Evolutionary conservation across 257 asterid genomes (phyloP), one percentile per base, ranked within the genome.

Genomic region (Lycium barbarum): DNA sequence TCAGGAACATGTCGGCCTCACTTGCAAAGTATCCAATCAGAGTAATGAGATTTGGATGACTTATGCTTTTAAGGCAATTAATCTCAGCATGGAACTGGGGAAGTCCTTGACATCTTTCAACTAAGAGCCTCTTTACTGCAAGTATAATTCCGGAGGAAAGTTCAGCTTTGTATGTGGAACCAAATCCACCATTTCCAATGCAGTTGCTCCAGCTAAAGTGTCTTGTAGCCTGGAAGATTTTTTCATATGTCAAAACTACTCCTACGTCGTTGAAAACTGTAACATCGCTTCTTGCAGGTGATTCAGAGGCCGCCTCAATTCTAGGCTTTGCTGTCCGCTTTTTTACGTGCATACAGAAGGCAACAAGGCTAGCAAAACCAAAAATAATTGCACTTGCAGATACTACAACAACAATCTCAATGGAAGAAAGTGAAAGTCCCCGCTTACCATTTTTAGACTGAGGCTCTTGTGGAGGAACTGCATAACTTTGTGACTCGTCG

Each of bases 151-250:
- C 98, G 0, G 98, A 94, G 3, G 99, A 91, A 12, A 96, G 88
- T 87, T 95, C 98, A 15, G 97, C 99, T 85, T 94, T 96, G 92
- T 91, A 95, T 4, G 99, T 96, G 4, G 98, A 93, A 40, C 98
- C 99, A 73, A 96, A 96, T 17, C 98, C 98, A 22, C 98, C 98
- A 33, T 89, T 93, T 38, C 99, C 99, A 0, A 96, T 95, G 87
- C 99, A 94, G 85, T 94, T 93, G 83, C 91, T 92, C 3, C 97
- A 97, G 14, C 92, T 94, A 83, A 95, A 95, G 81, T 92, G 86
- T 45, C 92, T 94, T 0, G 99, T 94, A 7, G 97, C 95, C 2
- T 89, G 91, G 45, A 93, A 97, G 18, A 96, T 96, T 12, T 88
- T 93, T 85, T 96, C 99, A 9, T 88, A 94, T 36, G 94, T 92